Evolutionary conservation across 2,329 filamentous ascomycete species (phyloP), one percentile per base, ranked within the genome.

Genomic region (Aspergillus latus): DNA sequence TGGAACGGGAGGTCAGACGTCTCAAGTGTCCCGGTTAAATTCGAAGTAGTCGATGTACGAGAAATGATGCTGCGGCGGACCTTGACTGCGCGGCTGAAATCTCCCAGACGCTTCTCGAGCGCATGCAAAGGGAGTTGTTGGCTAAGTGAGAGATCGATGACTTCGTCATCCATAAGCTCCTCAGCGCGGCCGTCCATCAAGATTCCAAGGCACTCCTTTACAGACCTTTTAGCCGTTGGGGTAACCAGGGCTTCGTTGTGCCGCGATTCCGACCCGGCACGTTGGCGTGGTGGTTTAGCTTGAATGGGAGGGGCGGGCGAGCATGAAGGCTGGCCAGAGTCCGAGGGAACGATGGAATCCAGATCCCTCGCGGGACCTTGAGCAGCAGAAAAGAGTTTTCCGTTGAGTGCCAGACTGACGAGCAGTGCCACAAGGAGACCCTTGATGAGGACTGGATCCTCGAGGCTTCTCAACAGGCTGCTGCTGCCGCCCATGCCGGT

Each of bases 361-460:
- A 6, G 8, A 0, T 1, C 21, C 15, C 21, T 10, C 15, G 16
- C 36, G 8, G 36, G 16, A 92, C 91, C 96, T 66, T 94, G 84
- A 11, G 94, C 94, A 10, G 92, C 93, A 65, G 99, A 97, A 81
- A 99, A 99, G 3, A 99, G 84, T 69, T 97, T 97, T 6, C 94
- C 94, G 68, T 99, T 99, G 32, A 99, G 82, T 3, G 92, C 90
- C 37, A 99, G 86, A 68, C 94, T 97, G 76, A 99, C 80, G n/a
- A 90, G 92, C 56, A 99, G 82, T 44, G 91, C 91, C 42, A 91
- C 87, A 36, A 99, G 84, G 58, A 99, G 96, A 93, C 94, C 99
- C 76, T 99, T 99, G 73, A 92, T 95, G 48, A 99, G 83, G 37
- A 97, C 85, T 0, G 94, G 94, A 68, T 99, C 94, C 71, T 99